These are phyloP conservation scores for Arabidopsis suecica DNA, from an alignment of 345 rosid genomes.

Conservation along the genomic window DNA sequence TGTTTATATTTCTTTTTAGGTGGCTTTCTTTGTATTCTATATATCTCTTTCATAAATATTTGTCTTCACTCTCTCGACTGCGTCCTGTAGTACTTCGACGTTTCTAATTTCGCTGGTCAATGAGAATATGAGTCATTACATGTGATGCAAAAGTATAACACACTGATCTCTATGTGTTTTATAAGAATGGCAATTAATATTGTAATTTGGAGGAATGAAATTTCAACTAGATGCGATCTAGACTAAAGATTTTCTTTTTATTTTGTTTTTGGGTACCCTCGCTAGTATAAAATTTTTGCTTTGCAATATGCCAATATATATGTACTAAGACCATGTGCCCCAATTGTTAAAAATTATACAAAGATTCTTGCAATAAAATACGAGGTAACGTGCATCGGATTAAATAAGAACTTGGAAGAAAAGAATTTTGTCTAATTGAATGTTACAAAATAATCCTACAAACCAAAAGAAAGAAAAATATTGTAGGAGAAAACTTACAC, in stretches of 20 bases:
- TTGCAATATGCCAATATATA: background rate
- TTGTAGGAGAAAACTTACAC: conserved; percentile 4
- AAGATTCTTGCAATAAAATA: conserved; percentile 7
- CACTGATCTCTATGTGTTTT: background rate
- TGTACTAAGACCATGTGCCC: conserved; percentile 29
- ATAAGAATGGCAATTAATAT: conserved; percentile 1
- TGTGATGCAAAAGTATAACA: conserved; percentile 21
- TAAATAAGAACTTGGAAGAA: background rate
- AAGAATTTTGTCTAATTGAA: background rate
- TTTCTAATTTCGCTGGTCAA: conserved; percentile 36
- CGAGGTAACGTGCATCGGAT: background rate
- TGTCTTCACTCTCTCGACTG: conserved; percentile 41
- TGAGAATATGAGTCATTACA: conserved; percentile 8
- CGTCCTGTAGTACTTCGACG: background rate
- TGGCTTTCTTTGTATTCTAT: conserved; percentile 9
- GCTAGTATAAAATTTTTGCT: background rate
- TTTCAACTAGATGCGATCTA: conserved; percentile 34
- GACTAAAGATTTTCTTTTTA: background rate
- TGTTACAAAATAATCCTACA: background rate
- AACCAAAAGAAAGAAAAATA: background rate
- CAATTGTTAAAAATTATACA: background rate
- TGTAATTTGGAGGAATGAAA: background rate
- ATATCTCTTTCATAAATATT: background rate
- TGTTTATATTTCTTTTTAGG: conserved; percentile 12
- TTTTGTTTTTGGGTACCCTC: background rate